A percentile compares a stretch with the other conserved stretches of the same genome.
These are phyloP conservation scores for Candida sp. DNA, from an alignment of 1,139 yeast genomes.

Conservation along the genomic window DNA sequence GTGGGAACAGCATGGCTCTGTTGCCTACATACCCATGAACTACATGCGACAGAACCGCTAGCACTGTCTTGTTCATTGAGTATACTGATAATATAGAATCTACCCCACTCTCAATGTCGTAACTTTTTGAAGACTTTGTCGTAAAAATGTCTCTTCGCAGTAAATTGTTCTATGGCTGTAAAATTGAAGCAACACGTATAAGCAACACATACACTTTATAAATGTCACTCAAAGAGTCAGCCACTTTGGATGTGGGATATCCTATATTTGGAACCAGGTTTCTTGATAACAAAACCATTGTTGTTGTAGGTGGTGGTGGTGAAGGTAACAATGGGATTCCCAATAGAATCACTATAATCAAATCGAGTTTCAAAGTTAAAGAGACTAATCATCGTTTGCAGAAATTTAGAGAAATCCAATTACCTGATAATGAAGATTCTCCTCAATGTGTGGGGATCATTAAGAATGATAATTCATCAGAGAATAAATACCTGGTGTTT, in stretches of 20 bases:
- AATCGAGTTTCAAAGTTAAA: conserved; percentile 51
- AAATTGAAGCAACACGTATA: neutral
- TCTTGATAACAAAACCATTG: conserved; percentile 54
- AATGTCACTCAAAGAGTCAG: conserved; percentile 35
- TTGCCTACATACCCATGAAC: conserved; percentile 46
- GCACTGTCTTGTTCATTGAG: conserved; percentile 5
- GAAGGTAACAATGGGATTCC: conserved; percentile 87
- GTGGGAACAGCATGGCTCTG: conserved; percentile 39
- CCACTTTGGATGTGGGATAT: conserved; percentile 59
- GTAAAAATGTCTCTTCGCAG: neutral
- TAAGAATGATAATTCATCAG: conserved; percentile 16
- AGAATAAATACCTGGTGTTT: conserved; percentile 39
- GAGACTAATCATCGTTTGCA: conserved; percentile 52
- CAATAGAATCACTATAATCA: conserved; percentile 74
- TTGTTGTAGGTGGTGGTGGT: conserved; percentile 95
- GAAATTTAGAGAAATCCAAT: conserved; percentile 57
- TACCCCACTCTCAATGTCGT: no score
- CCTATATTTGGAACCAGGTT: conserved; percentile 83
- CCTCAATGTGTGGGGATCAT: conserved; percentile 69
- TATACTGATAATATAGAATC: neutral
- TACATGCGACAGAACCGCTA: conserved; percentile 45
- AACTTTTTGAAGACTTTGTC: no score
- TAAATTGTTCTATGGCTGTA: neutral
- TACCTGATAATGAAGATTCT: conserved; percentile 65
- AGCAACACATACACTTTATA: neutral